Evolutionary conservation across 345 rosid species (phyloP).

Genomic region (Passiflora organensis): DNA sequence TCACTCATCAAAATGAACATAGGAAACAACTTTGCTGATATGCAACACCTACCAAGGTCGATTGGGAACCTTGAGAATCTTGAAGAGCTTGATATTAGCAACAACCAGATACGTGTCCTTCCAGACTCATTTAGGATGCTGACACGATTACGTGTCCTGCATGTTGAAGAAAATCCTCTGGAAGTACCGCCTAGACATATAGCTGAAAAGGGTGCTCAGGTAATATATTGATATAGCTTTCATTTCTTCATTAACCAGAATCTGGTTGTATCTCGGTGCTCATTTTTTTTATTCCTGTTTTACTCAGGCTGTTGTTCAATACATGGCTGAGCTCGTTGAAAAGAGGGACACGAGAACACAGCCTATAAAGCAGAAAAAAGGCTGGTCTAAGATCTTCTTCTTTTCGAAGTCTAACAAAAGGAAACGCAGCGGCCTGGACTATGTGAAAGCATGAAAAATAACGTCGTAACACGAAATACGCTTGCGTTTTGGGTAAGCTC

Average conservation of each 20-base stretch:
- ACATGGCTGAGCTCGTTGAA: conserved; percentile 69
- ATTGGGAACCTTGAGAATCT: conserved; percentile 93
- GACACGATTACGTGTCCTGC: conserved; percentile 55
- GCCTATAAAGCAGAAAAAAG: conserved; percentile 73
- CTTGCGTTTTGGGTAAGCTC: conserved; percentile 26
- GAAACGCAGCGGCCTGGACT: conserved; percentile 68
- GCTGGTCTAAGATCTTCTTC: conserved; percentile 90
- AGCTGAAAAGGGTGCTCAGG: conserved; percentile 90
- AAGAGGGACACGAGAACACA: conserved; percentile 45
- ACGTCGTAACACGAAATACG: conserved; percentile 1
- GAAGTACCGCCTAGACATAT: conserved; percentile 84
- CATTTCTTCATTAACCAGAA: not conserved
- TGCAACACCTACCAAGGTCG: conserved; percentile 73
- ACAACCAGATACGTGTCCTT: conserved; percentile 86
- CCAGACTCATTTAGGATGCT: conserved; percentile 85
- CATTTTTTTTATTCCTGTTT: conserved; percentile 10
- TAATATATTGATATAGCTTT: conserved; percentile 14
- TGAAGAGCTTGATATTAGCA: conserved; percentile 90
- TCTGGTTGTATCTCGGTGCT: not conserved
- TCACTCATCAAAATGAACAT: conserved; percentile 80
- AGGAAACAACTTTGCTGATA: conserved; percentile 91
- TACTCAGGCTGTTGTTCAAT: conserved; percentile 79
- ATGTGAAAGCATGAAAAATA: conserved; percentile 42
- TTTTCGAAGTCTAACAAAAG: conserved; percentile 89
- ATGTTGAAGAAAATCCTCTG: conserved; percentile 67